These are phyloP conservation scores for Leishmania mexicana DNA, from an alignment of 208 protist genomes.

Conservation along the genomic window DNA sequence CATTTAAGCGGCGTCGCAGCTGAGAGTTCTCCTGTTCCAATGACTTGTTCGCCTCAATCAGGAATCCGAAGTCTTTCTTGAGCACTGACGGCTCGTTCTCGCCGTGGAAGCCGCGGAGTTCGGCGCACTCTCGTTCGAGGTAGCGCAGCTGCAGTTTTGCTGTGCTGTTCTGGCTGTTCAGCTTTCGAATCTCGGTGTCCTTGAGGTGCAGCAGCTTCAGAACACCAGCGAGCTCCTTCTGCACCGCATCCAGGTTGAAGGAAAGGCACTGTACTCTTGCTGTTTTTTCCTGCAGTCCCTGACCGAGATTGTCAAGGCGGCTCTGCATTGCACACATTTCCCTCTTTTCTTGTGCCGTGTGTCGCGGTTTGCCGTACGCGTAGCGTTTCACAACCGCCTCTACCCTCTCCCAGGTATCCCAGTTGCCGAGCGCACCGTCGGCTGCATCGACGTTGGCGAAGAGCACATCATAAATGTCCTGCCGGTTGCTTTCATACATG, in stretches of 20 bases:
- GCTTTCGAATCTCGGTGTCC: conserved; percentile 47
- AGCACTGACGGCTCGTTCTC: conserved; percentile 31
- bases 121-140: conserved; percentile 44
- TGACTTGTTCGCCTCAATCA: conserved; percentile 76
- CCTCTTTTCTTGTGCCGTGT: conserved; percentile 23
- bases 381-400: conserved; percentile 70
- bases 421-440: conserved; percentile 59
- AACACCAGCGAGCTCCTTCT: conserved; percentile 59
- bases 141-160: conserved; percentile 54
- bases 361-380: conserved; percentile 55
- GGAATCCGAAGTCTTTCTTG: conserved; percentile 51
- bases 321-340: conserved; percentile 35
- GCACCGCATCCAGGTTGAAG: conserved; percentile 23
- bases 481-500: conserved; percentile 61
- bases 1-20: conserved; percentile 46
- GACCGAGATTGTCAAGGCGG: conserved; percentile 29
- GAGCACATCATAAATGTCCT: conserved; percentile 65
- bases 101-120: conserved; percentile 20
- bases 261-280: conserved; percentile 22
- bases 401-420: conserved; percentile 80
- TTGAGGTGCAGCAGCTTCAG: conserved; percentile 60
- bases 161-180: conserved; percentile 46
- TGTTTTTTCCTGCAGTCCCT: conserved; percentile 18
- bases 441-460: conserved; percentile 37
- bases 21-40: conserved; percentile 68